Evolutionary conservation across 2,329 filamentous ascomycete species (phyloP).

Genomic region (Metarhizium guizhouense): DNA sequence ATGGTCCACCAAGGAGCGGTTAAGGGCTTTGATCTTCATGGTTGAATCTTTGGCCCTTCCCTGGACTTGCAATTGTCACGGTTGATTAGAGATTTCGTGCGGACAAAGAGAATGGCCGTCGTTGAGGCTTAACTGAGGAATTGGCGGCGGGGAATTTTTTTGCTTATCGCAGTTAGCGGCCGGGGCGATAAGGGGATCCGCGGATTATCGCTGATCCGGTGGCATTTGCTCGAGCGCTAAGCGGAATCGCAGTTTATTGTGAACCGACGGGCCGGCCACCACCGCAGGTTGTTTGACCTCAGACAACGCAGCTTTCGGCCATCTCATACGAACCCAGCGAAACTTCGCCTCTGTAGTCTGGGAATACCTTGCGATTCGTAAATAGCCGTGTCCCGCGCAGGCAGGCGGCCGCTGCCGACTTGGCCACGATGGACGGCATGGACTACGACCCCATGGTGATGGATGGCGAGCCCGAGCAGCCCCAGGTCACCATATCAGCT

Average conservation of each 20-base stretch:
- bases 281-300: not conserved
- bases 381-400: conserved; percentile 1
- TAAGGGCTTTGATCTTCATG: conserved; percentile 59
- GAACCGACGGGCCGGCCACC: too few relatives aligned
- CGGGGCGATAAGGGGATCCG: conserved; percentile 16
- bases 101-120: too few relatives aligned
- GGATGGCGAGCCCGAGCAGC: conserved; percentile 48
- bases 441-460: conserved; percentile 53
- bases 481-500: conserved; percentile 51
- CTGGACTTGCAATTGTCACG: too few relatives aligned
- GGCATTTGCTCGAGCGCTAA: not conserved
- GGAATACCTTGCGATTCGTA: not conserved
- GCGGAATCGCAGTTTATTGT: not conserved
- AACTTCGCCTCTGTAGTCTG: not conserved
- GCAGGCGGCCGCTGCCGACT: not conserved
- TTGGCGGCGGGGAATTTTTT: conserved; percentile 14
- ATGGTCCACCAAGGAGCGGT: conserved; percentile 52
- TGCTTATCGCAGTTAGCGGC: conserved; percentile 16
- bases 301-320: not conserved
- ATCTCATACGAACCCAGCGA: not conserved
- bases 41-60: too few relatives aligned
- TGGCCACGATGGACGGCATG: conserved; percentile 35
- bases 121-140: not conserved
- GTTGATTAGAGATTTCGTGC: too few relatives aligned
- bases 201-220: conserved; percentile 23